A percentile compares a stretch with the other conserved stretches of the same genome.
These are phyloP conservation scores for Hypoxylon sp. DNA, from an alignment of 2,329 filamentous ascomycete genomes.

Conservation along the genomic window DNA sequence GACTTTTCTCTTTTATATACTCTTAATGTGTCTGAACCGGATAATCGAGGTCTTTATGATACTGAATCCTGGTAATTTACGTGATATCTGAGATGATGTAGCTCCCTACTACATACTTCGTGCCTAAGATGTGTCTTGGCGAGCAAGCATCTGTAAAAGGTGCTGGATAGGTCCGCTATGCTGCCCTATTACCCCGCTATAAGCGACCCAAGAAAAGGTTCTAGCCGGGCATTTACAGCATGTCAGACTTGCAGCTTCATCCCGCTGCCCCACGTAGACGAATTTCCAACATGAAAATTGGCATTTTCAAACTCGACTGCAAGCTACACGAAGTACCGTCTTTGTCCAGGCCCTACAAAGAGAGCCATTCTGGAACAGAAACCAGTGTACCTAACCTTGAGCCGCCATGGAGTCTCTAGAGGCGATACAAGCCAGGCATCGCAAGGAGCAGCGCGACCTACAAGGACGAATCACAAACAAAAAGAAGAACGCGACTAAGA, in stretches of 20 bases:
- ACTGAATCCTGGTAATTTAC: not conserved
- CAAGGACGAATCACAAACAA: slow-evolving; percentile 88
- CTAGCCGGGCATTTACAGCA: not conserved
- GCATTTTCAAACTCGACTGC: not conserved
- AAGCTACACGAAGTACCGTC: not conserved
- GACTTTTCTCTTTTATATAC: slow-evolving; percentile 40
- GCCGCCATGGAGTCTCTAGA: slow-evolving; percentile 67
- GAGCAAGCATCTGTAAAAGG: not conserved
- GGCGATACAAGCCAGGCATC: slow-evolving; percentile 78
- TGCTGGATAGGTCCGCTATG: no score
- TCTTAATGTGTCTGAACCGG: slow-evolving; percentile 40
- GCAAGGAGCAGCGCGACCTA: slow-evolving; percentile 87
- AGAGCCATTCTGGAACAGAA: not conserved
- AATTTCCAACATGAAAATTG: slow-evolving; percentile 2
- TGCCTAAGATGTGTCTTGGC: not conserved
- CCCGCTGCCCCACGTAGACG: slow-evolving; percentile 7
- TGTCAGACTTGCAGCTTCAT: not conserved
- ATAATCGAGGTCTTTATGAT: slow-evolving; percentile 27
- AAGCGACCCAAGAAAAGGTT: no score
- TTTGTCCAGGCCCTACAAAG: not conserved
- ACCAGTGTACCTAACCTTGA: not conserved
- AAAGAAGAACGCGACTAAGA: slow-evolving; percentile 96
- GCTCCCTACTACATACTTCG: not conserved
- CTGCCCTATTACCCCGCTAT: no score
- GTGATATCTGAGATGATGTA: not conserved